A percentile compares a stretch with the other conserved stretches of the same genome.
These are phyloP conservation scores for Picea glauca DNA, from an alignment of 75 land plant genomes.

Conservation along the genomic window DNA sequence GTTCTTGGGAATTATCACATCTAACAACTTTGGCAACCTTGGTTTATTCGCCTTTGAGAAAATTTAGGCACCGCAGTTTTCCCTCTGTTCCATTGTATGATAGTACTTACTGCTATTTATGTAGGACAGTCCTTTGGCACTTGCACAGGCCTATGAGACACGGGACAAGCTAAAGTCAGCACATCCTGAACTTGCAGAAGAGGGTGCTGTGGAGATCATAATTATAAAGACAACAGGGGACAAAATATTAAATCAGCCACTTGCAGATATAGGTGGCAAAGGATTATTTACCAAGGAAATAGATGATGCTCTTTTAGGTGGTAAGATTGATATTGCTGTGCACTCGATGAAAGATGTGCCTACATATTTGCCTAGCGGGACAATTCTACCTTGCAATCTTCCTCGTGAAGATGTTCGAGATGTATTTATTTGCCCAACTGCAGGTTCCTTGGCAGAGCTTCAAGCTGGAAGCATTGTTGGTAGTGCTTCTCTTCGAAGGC, in stretches of 20 bases:
- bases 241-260: conserved; percentile 82
- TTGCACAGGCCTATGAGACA: conserved; percentile 95
- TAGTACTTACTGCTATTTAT: conserved; percentile 13
- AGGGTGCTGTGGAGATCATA: conserved; percentile 88
- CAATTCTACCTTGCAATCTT: conserved; percentile 90
- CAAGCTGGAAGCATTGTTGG: conserved; percentile 90
- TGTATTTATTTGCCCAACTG: conserved; percentile 79
- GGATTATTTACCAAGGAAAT: conserved; percentile 97
- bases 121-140: conserved; percentile 90
- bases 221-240: conserved; percentile 97
- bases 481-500: conserved; percentile 89
- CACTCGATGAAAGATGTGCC: conserved; percentile 99
- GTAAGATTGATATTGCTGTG: conserved; percentile 93
- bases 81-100: conserved; percentile 2
- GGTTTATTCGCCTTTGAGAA: neutral
- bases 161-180: conserved; percentile 71
- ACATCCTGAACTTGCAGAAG: conserved; percentile 85
- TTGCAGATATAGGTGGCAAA: conserved; percentile 98
- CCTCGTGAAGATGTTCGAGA: conserved; percentile 94
- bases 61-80: neutral
- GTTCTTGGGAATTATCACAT: neutral
- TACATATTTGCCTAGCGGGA: conserved; percentile 87
- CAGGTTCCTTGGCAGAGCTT: conserved; percentile 74
- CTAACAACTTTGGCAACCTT: neutral
- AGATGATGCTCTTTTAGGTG: conserved; percentile 83